Evolutionary conservation across 1,284 basidiomycete species (phyloP), one percentile per base, ranked within the genome.

Genomic region (Naganishia sp.): DNA sequence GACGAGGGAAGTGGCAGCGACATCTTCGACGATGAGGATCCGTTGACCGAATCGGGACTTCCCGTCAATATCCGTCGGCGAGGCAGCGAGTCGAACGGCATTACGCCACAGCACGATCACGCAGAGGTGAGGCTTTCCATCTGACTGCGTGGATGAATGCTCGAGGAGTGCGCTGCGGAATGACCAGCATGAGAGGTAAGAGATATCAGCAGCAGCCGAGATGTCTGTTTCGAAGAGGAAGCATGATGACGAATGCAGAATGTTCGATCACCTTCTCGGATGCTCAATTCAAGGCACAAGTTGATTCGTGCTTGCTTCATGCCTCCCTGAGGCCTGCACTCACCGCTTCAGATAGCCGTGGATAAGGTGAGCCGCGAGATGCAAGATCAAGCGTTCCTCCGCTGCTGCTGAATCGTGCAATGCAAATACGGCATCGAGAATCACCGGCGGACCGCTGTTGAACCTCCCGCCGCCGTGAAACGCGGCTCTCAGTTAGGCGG

Each of bases 261-360:
- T 49, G 59, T 52, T 61, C 59, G 59, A 61, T 61, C 36, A 61
- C 59, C 18, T 61, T 61, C 59, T 42, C 48, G 36, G 36, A 39
- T 10, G 36, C 36, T 39, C 36, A 28, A 28, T 28, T 16, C 15
- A 46, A 23, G 1, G 42, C 42, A 16, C 42, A 43, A 10, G 10
- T 16, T 16, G 45, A 18, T 46, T 39, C 13, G 36, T 7, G 36
- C 13, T 39, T 7, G 36, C 9, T 39, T 39, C 36, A 39, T 39
- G 36, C 4, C 13, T 9, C 3, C 36, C 13, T 39, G 36, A 6
- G 6, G 13, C 9, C 36, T 39, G 9, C 36, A 36, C 11, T 36
- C 7, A 39, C 7, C 36, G 36, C 36, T 7, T 11, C 11, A 11
- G 13, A 39, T 3, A 9, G 36, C 36, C 10, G 6, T 39, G 36